Evolutionary conservation across 768 basidiomycete genomes (phyloP).

Genomic region (Suillus spraguei): DNA sequence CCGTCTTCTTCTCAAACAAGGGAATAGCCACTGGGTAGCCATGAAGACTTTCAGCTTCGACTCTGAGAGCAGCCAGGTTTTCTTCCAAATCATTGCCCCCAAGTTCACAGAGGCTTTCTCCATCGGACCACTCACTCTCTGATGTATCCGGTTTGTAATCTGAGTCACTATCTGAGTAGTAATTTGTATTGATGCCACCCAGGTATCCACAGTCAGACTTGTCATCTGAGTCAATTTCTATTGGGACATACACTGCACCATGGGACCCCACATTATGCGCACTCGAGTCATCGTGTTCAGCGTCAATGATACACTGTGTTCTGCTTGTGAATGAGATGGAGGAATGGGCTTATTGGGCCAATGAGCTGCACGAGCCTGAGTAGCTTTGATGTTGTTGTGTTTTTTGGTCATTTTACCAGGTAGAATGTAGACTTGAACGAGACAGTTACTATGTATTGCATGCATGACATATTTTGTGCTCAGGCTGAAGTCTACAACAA

Average conservation of each 20-base stretch:
- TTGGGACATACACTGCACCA: neutral
- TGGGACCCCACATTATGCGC: neutral
- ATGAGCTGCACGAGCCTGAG: conserved; percentile 4
- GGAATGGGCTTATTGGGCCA: conserved; percentile 4
- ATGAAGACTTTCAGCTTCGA: neutral
- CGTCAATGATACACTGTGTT: neutral
- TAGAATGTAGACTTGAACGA: neutral
- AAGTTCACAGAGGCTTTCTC: neutral
- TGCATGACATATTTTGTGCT: neutral
- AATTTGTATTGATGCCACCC: conserved; percentile 4
- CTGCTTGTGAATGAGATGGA: neutral
- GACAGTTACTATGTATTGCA: neutral
- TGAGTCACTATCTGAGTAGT: neutral
- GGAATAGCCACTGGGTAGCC: no score
- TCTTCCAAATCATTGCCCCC: neutral
- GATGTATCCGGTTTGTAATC: neutral
- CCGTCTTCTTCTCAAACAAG: no score
- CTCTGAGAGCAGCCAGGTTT: neutral
- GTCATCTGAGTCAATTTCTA: neutral
- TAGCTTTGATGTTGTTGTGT: neutral
- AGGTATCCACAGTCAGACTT: conserved; percentile 7
- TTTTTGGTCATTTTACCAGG: conserved; percentile 4
- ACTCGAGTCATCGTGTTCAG: conserved; percentile 1
- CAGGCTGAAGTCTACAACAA: neutral
- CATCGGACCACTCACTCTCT: neutral